Base-by-base conservation (phyloP, 352 stramenopile genomes). In the Saprolegnia parasitica region DNA sequence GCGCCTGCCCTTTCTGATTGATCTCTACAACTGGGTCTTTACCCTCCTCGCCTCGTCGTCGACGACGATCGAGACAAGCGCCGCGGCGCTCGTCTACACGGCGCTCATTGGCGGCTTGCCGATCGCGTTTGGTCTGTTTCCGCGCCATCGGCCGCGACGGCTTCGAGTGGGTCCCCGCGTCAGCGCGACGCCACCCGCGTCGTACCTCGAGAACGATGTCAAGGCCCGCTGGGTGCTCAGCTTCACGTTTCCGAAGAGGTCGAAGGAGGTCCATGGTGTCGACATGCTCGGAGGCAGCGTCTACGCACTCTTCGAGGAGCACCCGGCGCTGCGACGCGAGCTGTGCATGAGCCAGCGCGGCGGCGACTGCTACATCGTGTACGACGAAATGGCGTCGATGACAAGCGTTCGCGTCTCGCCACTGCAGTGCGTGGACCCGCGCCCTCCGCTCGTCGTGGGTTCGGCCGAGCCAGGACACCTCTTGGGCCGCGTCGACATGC, bases 341-440 rank as follows among this genome's bases (percentile, higher is more conserved):
- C 9, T n/a, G 24, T n/a, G 20, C 29, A 61, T 61, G 24, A 61
- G 54, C 54, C 54, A 61, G 26, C 54, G 54, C 54, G 54, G 54
- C 16, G 26, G 54, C 54, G 54, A 61, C 54, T 61, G 54, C 54
- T 61, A 61, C 20, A 24, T 61, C 1, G 8, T 61, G 21, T 61
- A 61, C 54, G 26, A 35, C 16, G 24, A 42, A 6, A 42, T 39
- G 1, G 15, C 9, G 24, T 15, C 15, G 8, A 42, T 6, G 10
- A 23, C 10, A 1, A 49, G 42, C 8, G 42, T 49, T 15, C 42
- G 42, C 11, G 13, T 49, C 42, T n/a, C 13, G 13, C 42, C 18
- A 15, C 13, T 49, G 3, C 1, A 15, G 13, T 49, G 42, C 10
- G 1, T 49, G 13, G 42, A 49, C 42, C 13, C 1, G 1, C 11